Evolutionary conservation across 257 asterid species (phyloP).

Genomic region (Rhazya stricta): DNA sequence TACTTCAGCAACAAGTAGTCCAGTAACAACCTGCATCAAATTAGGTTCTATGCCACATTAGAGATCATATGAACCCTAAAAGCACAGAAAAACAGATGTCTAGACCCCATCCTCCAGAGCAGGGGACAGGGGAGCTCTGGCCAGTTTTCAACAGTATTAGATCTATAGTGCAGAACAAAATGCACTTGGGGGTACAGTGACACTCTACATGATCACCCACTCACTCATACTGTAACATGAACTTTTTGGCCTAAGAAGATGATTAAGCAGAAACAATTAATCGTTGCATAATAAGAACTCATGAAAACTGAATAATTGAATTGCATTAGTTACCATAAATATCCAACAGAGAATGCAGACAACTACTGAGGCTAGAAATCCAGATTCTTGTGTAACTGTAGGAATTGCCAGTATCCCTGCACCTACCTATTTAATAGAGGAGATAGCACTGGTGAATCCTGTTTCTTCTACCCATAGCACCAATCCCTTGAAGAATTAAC

Average conservation of each 20-base stretch:
- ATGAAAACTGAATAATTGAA: neutral
- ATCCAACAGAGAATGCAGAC: constrained; percentile 78
- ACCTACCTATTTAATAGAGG: constrained; percentile 48
- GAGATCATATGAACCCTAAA: neutral
- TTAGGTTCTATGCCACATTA: constrained; percentile 14
- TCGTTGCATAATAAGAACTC: neutral
- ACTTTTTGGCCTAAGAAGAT: neutral
- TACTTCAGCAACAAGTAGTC: constrained; percentile 94
- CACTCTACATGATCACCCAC: neutral
- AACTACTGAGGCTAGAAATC: constrained; percentile 74
- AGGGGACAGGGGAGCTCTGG: neutral
- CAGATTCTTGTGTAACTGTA: constrained; percentile 91
- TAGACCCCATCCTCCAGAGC: neutral
- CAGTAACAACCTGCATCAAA: constrained; percentile 63
- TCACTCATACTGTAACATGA: neutral
- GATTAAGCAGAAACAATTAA: neutral
- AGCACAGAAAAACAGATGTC: neutral
- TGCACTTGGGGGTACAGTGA: neutral
- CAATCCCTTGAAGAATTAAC: no score
- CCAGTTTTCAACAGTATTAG: neutral
- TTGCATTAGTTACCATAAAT: constrained; percentile 55
- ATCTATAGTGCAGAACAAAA: neutral
- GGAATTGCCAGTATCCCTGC: constrained; percentile 97
- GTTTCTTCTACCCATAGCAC: neutral
- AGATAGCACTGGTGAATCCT: neutral